These are phyloP conservation scores for Krasilnikovozyma curviuscula DNA, from an alignment of 768 basidiomycete genomes.

Conservation along the genomic window DNA sequence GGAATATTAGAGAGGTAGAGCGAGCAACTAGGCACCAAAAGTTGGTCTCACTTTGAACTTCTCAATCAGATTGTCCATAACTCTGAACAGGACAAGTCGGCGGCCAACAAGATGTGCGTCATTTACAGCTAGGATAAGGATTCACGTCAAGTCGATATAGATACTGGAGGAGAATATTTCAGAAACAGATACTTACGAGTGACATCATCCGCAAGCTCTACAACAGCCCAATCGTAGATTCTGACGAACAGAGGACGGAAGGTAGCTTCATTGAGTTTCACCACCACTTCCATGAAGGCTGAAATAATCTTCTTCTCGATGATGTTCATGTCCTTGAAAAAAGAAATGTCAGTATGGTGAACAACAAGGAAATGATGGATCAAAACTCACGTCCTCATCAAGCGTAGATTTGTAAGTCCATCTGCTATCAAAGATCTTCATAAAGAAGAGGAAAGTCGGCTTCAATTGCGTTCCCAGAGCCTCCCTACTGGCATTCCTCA, in stretches of 20 bases:
- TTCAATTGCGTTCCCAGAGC: constrained; percentile 49
- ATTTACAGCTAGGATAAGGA: constrained; percentile 9
- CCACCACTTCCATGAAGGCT: constrained; percentile 71
- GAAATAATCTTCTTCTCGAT: constrained; percentile 33
- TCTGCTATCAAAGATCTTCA: constrained; percentile 51
- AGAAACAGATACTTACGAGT: background rate
- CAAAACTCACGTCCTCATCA: background rate
- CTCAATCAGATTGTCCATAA: constrained; percentile 54
- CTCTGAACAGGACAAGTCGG: constrained; percentile 51
- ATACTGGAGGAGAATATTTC: background rate
- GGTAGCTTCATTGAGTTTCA: constrained; percentile 75
- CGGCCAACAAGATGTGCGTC: constrained; percentile 30
- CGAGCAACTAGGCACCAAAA: background rate
- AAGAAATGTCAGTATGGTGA: background rate
- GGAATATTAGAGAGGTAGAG: background rate
- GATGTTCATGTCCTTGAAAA: constrained; percentile 10
- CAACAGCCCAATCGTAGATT: constrained; percentile 85
- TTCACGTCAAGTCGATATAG: constrained; percentile 13
- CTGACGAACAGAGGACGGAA: constrained; percentile 84
- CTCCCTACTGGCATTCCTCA: constrained; percentile 45
- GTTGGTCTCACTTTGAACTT: constrained; percentile 56
- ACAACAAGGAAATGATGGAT: background rate
- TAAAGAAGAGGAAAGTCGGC: constrained; percentile 52
- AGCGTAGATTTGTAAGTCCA: constrained; percentile 5
- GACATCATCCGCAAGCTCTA: constrained; percentile 29